These are phyloP conservation scores for Termitomyces bulborhizus DNA, from an alignment of 768 basidiomycete species.

Conservation along the genomic window DNA sequence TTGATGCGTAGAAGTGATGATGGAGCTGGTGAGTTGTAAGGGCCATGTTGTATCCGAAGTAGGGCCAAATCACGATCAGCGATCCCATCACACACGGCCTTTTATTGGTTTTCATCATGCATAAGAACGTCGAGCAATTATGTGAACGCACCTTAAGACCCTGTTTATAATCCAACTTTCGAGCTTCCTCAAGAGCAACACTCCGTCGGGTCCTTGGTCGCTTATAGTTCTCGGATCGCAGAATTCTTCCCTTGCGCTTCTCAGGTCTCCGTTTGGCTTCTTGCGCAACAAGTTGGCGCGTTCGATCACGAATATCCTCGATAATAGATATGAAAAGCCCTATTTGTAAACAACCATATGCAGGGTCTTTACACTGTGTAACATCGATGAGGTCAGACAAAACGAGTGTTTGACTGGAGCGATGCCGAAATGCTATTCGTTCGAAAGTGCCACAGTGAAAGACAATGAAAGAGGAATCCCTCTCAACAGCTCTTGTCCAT, in stretches of 20 bases:
- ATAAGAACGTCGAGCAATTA: not conserved
- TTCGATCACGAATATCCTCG: not conserved
- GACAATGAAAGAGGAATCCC: constrained; percentile 7
- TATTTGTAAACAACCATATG: not conserved
- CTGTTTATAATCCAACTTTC: not conserved
- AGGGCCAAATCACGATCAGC: not conserved
- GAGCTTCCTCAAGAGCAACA: not conserved
- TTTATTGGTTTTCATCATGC: not conserved
- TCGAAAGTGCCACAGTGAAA: constrained; percentile 1
- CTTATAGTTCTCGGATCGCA: not conserved
- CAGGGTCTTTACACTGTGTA: not conserved
- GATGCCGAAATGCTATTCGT: constrained; percentile 8
- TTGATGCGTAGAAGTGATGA: constrained; percentile 8
- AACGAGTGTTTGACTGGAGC: constrained; percentile 3
- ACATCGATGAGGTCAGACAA: constrained; percentile 2
- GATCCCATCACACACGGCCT: not conserved
- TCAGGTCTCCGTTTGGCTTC: not conserved
- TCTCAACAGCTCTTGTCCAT: constrained; percentile 5
- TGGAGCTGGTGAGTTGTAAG: constrained; percentile 11
- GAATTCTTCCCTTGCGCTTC: not conserved
- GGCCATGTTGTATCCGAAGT: constrained; percentile 1
- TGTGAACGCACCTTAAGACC: not conserved
- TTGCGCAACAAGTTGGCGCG: not conserved
- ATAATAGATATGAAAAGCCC: constrained; percentile 3
- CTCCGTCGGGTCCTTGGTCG: not conserved